Evolutionary conservation across 164 flowering plant genomes (phyloP), one percentile per base, ranked within the genome.

Genomic region (Chloranthus sessilifolius): DNA sequence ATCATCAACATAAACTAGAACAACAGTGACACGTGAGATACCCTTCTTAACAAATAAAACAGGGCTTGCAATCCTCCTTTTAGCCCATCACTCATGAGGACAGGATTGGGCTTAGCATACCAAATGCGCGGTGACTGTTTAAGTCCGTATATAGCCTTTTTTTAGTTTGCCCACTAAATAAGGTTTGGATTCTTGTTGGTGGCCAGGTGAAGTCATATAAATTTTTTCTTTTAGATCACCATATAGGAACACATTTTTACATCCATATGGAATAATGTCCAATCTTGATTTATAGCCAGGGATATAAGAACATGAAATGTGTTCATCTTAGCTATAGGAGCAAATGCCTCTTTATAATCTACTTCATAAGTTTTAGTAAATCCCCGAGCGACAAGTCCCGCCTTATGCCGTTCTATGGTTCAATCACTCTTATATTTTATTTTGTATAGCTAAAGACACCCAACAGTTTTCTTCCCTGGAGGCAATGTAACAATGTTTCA

Each of bases 201-300:
- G 23, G 7, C 25, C 25, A 2, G 23, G 25, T 40, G 43, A 23
- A 16, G 21, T 43, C 52, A 47, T 30, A 47, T 47, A 47, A 15
- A 47, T 22, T 30, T 47, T 11, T 30, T 47, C 52, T 19, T 47
- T 15, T 31, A 47, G 11, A 7, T 16, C 37, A 3, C n/a, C 52
- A 47, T 47, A 37, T 4, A 46, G 50, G 50, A 27, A 24, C 0
- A 10, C 50, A 46, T 46, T 45, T 45, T 45, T 45, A 45, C 31
- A 45, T 45, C 50, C 50, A 45, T 24, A 16, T 45, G 1, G 31
- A 5, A 15, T 27, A 45, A 24, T 5, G 11, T n/a, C 37, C 52
- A 47, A 10, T 47, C 36, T 7, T 19, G 36, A 26, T 28, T 47
- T 7, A 26, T 21, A 20, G 15, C 3, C 9, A 29, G 14, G 7